phyloP scores from a whole-genome alignment of 1,139 yeast species.

The Pichia sp. region DNA sequence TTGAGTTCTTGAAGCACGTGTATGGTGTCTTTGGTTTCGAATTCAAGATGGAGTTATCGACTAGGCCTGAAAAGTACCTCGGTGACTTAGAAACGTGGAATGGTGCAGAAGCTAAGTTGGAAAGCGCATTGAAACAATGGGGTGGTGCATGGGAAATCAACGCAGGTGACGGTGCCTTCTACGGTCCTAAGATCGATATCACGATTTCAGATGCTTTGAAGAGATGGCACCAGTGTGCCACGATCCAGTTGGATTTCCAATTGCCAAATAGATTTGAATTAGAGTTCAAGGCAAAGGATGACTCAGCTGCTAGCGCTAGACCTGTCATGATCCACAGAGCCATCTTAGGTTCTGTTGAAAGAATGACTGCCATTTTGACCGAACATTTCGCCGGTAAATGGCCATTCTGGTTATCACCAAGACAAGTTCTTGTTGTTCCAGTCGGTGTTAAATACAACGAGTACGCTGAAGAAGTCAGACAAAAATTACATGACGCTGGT shows the following conservation, averaged over 20 bases:
- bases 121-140: constrained; percentile 54
- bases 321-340: constrained; percentile 99
- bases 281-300: constrained; percentile 75
- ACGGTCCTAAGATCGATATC: constrained; percentile 94
- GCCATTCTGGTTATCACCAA: constrained; percentile 99
- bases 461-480: constrained; percentile 77
- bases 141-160: constrained; percentile 72
- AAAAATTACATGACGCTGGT: constrained; percentile 60
- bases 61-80: constrained; percentile 81
- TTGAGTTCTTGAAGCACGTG: constrained; percentile 71
- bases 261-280: constrained; percentile 81
- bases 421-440: constrained; percentile 92
- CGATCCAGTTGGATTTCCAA: constrained; percentile 93
- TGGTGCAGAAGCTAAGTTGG: constrained; percentile 71
- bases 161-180: constrained; percentile 96
- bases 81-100: constrained; percentile 86
- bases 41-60: constrained; percentile 73
- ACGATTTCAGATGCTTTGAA: constrained; percentile 77
- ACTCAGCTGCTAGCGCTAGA: constrained; percentile 44
- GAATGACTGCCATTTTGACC: constrained; percentile 96
- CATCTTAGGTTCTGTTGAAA: constrained; percentile 92
- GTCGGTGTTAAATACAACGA: constrained; percentile 90
- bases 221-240: constrained; percentile 91
- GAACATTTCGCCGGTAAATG: constrained; percentile 97
- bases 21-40: constrained; percentile 76